These are phyloP conservation scores for Candida sp. DNA, from an alignment of 1,139 yeast genomes.

Conservation along the genomic window DNA sequence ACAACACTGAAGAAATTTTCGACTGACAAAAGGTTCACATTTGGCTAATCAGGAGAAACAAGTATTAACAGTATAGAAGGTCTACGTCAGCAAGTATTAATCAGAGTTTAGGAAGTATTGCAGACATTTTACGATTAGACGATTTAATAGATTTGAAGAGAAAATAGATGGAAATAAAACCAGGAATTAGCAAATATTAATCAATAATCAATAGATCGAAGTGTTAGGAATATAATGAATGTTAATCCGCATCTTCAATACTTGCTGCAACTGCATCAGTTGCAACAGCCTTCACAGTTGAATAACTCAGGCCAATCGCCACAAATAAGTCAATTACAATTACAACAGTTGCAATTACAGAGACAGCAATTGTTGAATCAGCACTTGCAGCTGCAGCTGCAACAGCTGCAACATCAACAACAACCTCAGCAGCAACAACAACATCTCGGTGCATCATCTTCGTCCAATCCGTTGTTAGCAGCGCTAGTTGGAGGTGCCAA, in stretches of 20 bases:
- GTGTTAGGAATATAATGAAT: slow-evolving; percentile 18
- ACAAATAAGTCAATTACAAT: slow-evolving; percentile 35
- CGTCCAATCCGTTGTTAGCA: slow-evolving; percentile 36
- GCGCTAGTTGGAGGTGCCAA: slow-evolving; percentile 28
- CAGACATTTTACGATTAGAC: not conserved
- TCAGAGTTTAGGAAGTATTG: not conserved
- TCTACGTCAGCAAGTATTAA: not conserved
- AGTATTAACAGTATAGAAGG: not conserved
- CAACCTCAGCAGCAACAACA: slow-evolving; percentile 20
- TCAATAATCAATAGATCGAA: not conserved
- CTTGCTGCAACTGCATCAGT: slow-evolving; percentile 31
- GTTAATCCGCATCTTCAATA: slow-evolving; percentile 45
- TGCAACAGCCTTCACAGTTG: slow-evolving; percentile 25
- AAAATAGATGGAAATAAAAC: not conserved
- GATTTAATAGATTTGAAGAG: not conserved
- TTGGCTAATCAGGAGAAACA: not conserved
- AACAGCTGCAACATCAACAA: slow-evolving; percentile 25
- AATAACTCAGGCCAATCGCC: slow-evolving; percentile 30
- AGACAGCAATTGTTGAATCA: slow-evolving; percentile 37
- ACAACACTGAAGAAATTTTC: not conserved
- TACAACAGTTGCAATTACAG: slow-evolving; percentile 39
- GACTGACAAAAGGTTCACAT: not conserved
- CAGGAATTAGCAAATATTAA: not conserved
- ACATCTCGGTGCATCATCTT: slow-evolving; percentile 18
- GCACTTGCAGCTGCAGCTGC: slow-evolving; percentile 28